Percentiles rank a stretch among this genome's conserved stretches.
Evolutionary conservation across 129 eudicot genomes (phyloP).

Genomic region (Flaveria sonorensis): DNA sequence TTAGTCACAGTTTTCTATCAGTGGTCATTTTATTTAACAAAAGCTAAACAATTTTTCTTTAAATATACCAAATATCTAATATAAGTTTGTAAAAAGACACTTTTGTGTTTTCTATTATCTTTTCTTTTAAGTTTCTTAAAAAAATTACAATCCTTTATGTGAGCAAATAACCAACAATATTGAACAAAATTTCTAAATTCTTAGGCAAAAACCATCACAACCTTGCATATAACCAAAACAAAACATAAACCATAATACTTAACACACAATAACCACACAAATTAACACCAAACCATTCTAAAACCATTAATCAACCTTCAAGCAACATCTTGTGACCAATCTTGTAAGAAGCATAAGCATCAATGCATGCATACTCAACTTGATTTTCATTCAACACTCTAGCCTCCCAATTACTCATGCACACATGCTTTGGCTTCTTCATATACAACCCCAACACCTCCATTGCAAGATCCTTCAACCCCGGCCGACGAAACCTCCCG

Average conservation of each 20-base stretch:
- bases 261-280: neutral
- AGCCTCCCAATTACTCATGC: slow-evolving; percentile 67
- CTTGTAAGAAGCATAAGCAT: slow-evolving; percentile 75
- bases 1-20: no score
- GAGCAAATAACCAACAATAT: neutral
- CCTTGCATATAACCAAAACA: neutral
- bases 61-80: no score
- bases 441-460: slow-evolving; percentile 43
- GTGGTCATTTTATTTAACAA: no score
- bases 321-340: slow-evolving; percentile 40
- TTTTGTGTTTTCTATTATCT: no score
- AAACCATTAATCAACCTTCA: neutral
- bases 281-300: neutral
- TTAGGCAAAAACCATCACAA: neutral
- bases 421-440: slow-evolving; percentile 58
- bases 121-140: no score
- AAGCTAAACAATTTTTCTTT: no score
- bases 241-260: neutral
- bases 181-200: neutral
- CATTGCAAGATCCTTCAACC: slow-evolving; percentile 68
- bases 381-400: slow-evolving; percentile 45
- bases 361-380: slow-evolving; percentile 66
- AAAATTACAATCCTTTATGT: neutral
- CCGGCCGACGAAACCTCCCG: slow-evolving; percentile 44
- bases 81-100: no score